These are phyloP conservation scores for Begonia loranthoides DNA, from an alignment of 306 rosid species.

Conservation along the genomic window DNA sequence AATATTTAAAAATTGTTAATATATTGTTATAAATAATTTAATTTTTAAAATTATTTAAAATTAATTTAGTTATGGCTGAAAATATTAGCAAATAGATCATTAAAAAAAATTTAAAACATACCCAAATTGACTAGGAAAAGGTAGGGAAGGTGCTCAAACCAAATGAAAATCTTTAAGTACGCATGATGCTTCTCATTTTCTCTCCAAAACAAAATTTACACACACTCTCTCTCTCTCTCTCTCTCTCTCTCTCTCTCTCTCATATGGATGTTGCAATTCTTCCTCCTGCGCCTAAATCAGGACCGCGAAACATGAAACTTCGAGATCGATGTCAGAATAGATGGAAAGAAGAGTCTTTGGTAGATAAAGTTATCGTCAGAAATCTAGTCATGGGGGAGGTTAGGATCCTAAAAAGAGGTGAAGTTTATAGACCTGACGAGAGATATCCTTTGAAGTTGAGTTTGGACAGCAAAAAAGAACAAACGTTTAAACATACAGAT, in stretches of 20 bases:
- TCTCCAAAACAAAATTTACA: background rate
- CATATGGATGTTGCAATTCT: background rate
- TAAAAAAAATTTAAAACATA: too few relatives aligned
- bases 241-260: too few relatives aligned
- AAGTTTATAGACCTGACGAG: slow-evolving; percentile 19
- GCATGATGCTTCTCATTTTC: background rate
- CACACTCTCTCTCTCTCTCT: background rate
- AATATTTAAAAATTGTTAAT: too few relatives aligned
- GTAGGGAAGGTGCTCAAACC: too few relatives aligned
- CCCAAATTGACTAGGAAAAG: too few relatives aligned
- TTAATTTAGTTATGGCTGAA: too few relatives aligned
- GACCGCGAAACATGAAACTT: slow-evolving; percentile 37
- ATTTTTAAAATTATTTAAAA: too few relatives aligned
- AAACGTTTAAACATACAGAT: slow-evolving; percentile 43
- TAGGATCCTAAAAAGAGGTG: slow-evolving; percentile 73
- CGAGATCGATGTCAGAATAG: slow-evolving; percentile 11
- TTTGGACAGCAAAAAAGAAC: slow-evolving; percentile 5
- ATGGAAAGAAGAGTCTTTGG: slow-evolving; percentile 7
- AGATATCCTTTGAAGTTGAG: background rate
- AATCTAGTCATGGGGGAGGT: slow-evolving; percentile 56
- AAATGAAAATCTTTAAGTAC: too few relatives aligned
- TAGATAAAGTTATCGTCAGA: slow-evolving; percentile 11
- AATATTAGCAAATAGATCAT: too few relatives aligned
- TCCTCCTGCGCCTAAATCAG: slow-evolving; percentile 3
- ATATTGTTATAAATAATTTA: too few relatives aligned